Base-by-base conservation (phyloP, 139 green algal genomes). In the Chlamydomonas sphaeroides region DNA sequence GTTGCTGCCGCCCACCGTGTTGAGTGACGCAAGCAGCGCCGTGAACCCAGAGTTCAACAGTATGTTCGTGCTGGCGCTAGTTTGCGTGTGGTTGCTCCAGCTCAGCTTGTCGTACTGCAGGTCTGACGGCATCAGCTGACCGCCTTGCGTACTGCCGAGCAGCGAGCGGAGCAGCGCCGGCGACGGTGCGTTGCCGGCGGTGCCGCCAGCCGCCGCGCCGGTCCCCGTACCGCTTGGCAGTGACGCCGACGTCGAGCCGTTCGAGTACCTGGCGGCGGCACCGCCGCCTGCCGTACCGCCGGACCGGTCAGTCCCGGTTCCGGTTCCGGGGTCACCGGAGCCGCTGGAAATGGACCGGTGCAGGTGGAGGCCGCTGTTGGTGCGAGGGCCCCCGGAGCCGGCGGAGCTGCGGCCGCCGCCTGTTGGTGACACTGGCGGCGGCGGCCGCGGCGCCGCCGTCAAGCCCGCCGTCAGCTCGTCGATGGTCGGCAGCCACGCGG, bases 61-160 rank as follows among this genome's bases (percentile, higher is more conserved):
- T 1, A 51, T 63, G 73, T 56, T 79, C 4, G 75, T 82, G 1
- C 33, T 59, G 33, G 65, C 65, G 48, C 30, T 68, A 2, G 77
- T 84, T 17, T 67, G 48, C 1, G 77, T 76, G 35, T 67, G 4
- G 45, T 83, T 83, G 65, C 65, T 76, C 77, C 77, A 84, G 1
- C 65, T 76, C 65, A 84, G 48, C 35, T 75, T 84, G 36, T 66
- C 77, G 45, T 84, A 84, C 28, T 75, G 65, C 48, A 84, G 33
- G 1, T 84, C 77, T 7, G 35, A 28, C 45, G 77, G 77, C 35
- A 66, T 41, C 77, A 84, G 25, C 48, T 75, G 77, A 7, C 77
- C 77, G 65, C 77, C 75, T 32, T 38, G 35, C 10, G n/a, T 72
- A 7, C 41, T 39, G 41, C 23, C 6, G 17, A 32, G 59, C 74